Conservation (phyloP, 345 rosid species). For the Aegle marmelos region DNA sequence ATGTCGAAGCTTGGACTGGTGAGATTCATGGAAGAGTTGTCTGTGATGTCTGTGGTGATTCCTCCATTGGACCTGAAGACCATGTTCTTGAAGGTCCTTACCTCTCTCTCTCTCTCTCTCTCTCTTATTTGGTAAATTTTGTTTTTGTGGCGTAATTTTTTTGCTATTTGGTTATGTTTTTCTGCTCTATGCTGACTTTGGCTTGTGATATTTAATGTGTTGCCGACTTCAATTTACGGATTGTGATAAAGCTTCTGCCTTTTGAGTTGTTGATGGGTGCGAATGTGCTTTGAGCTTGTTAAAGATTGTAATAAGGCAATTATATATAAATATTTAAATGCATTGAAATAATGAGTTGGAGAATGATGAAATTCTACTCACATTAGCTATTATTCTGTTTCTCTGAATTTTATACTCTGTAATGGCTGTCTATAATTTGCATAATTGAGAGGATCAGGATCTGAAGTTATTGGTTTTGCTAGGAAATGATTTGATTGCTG, state of each 20-base stretch:
- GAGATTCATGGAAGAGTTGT: slow-evolving; percentile 92
- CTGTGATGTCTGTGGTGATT: slow-evolving; percentile 89
- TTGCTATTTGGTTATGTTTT: neutral
- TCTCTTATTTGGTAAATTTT: neutral
- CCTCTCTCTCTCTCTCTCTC: neutral
- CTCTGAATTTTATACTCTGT: neutral
- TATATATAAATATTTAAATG: neutral
- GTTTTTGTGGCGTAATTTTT: neutral
- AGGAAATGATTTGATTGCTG: neutral
- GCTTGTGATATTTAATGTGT: slow-evolving; percentile 1
- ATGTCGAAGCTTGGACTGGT: slow-evolving; percentile 81
- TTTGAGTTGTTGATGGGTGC: neutral
- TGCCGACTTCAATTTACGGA: neutral
- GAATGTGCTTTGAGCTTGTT: neutral
- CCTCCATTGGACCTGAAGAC: slow-evolving; percentile 91
- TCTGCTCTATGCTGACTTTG: neutral
- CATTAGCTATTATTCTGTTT: neutral
- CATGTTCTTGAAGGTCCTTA: slow-evolving; percentile 75
- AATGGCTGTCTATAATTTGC: neutral
- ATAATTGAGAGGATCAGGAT: neutral
- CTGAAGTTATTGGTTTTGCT: neutral
- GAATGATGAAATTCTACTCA: neutral
- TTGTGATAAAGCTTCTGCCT: neutral
- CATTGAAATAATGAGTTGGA: neutral
- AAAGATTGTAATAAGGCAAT: neutral